Conservation (phyloP, 176 grass and related monocot species). For the Pontederia crassipes region DNA sequence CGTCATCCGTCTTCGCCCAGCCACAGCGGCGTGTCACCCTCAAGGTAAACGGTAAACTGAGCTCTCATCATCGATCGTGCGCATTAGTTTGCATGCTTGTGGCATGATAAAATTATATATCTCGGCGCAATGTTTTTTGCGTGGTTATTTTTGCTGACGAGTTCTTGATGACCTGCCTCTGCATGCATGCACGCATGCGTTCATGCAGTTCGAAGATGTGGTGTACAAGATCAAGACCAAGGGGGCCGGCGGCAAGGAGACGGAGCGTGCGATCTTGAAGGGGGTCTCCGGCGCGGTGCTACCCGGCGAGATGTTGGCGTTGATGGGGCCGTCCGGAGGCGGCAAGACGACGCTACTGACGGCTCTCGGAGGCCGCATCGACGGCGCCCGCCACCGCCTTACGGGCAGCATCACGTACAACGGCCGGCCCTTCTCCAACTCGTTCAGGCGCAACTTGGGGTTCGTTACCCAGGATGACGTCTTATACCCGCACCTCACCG, state of each 20-base stretch:
- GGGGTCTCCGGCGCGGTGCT: conserved; percentile 27
- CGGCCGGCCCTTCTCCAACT: conserved; percentile 22
- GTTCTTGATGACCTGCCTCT: no score
- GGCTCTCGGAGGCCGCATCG: conserved; percentile 24
- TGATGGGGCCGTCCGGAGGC: conserved; percentile 40
- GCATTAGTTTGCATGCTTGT: no score
- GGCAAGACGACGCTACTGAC: conserved; percentile 48
- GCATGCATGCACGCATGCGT: no score
- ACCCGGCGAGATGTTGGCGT: conserved; percentile 40
- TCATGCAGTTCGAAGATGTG: conserved; percentile 35
- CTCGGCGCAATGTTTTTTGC: no score
- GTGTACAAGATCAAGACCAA: conserved; percentile 31
- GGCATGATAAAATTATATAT: no score
- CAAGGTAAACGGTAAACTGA: no score
- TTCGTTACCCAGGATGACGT: conserved; percentile 50
- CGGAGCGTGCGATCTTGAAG: conserved; percentile 24
- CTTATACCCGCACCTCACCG: conserved; percentile 40
- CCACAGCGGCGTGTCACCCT: no score
- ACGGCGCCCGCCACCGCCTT: background rate
- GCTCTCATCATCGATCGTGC: no score
- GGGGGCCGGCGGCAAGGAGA: background rate
- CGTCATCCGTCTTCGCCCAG: no score
- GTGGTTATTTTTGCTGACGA: no score
- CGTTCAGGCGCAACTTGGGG: conserved; percentile 31
- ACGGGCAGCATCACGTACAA: conserved; percentile 34